phyloP scores from a whole-genome alignment of 129 eudicot species.

The Escallonia herrerae region DNA sequence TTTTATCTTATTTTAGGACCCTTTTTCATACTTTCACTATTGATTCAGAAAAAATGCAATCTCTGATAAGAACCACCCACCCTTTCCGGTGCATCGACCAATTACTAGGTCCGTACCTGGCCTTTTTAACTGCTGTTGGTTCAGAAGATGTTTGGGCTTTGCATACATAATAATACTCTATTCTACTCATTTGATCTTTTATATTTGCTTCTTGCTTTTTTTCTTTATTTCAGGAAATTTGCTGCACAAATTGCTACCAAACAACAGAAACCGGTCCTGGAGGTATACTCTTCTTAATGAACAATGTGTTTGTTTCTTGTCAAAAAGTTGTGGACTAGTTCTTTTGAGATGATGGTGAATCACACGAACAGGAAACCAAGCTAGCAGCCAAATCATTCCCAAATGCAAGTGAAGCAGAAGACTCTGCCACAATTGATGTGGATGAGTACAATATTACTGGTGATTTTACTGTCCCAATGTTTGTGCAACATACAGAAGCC shows the following conservation, averaged over 20 bases:
- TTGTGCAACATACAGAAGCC: conserved; percentile 85
- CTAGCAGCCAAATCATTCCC: conserved; percentile 18
- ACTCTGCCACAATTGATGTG: conserved; percentile 41
- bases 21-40: conserved; percentile 8
- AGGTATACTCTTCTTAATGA: conserved; percentile 24
- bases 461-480: conserved; percentile 60
- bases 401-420: conserved; percentile 23
- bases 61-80: conserved; percentile 46
- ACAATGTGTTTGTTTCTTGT: neutral
- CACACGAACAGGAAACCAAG: conserved; percentile 34
- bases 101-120: conserved; percentile 60
- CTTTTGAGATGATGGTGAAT: conserved; percentile 5
- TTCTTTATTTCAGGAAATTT: conserved; percentile 41
- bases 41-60: conserved; percentile 35
- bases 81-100: conserved; percentile 62
- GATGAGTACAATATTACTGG: conserved; percentile 24
- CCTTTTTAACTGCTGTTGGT: conserved; percentile 11
- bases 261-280: conserved; percentile 31
- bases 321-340: neutral
- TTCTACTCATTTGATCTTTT: neutral
- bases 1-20: conserved; percentile 1
- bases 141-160: conserved; percentile 9
- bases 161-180: neutral
- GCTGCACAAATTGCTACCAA: conserved; percentile 53
- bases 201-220: neutral